These are phyloP conservation scores for Primulina tabacum DNA, from an alignment of 257 asterid genomes.

Conservation along the genomic window DNA sequence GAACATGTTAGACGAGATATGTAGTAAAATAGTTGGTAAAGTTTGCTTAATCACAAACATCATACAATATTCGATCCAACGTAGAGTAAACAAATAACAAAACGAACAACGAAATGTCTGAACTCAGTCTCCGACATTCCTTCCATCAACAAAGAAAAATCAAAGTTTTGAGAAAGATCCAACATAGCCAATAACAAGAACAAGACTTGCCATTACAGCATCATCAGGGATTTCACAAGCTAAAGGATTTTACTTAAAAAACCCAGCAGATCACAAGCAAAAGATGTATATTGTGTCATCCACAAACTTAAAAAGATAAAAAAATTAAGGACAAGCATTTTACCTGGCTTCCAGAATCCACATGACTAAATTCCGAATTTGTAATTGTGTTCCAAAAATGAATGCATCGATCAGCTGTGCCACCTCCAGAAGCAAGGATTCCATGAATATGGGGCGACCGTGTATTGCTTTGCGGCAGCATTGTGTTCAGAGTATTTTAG, in stretches of 20 bases:
- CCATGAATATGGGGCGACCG: slow-evolving; percentile 99
- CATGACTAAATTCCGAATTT: slow-evolving; percentile 66
- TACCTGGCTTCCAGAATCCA: slow-evolving; percentile 99
- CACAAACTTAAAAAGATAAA: not conserved
- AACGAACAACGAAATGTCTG: no score
- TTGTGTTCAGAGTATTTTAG: slow-evolving; percentile 86
- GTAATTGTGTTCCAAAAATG: slow-evolving; percentile 95
- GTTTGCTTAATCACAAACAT: no score
- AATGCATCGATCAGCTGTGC: slow-evolving; percentile 95
- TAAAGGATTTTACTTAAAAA: not conserved
- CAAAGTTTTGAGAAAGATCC: no score
- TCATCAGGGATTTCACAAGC: not conserved
- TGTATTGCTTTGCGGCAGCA: slow-evolving; percentile 97
- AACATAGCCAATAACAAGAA: not conserved
- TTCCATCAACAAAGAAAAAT: no score
- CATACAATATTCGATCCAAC: no score
- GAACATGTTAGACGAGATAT: no score
- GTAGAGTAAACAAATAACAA: no score
- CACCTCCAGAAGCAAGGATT: slow-evolving; percentile 97
- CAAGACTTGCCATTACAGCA: not conserved
- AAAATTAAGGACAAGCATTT: not conserved
- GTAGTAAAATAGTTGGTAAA: no score
- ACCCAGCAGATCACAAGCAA: not conserved
- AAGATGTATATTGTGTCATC: not conserved
- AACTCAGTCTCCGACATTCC: no score